phyloP scores from a whole-genome alignment of 139 green algal genomes.

The Asterochloris erici region DNA sequence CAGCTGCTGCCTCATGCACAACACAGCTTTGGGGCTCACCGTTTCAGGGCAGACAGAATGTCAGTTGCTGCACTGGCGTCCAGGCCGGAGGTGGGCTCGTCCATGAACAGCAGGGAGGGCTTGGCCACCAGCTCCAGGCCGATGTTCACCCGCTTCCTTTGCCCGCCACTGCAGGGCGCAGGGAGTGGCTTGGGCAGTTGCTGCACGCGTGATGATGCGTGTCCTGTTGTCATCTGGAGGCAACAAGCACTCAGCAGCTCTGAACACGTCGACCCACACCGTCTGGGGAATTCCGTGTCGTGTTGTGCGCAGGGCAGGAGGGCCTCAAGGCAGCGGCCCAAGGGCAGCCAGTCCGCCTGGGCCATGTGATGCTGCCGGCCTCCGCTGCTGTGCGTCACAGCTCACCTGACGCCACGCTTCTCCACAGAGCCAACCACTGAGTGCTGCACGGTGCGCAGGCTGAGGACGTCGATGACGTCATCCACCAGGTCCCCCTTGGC shows the following conservation, averaged over 20 bases:
- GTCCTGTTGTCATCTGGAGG: too few relatives aligned
- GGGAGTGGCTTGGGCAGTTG: background rate
- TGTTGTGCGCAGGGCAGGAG: background rate
- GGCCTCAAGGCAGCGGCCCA: background rate
- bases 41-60: constrained; percentile 53
- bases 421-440: constrained; percentile 50
- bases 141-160: constrained; percentile 84
- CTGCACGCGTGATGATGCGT: background rate
- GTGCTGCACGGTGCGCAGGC: constrained; percentile 37
- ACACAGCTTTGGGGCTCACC: constrained; percentile 5
- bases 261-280: too few relatives aligned
- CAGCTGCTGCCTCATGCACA: too few relatives aligned
- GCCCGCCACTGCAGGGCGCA: constrained; percentile 48
- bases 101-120: constrained; percentile 59
- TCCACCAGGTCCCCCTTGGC: constrained; percentile 35
- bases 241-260: too few relatives aligned
- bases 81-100: constrained; percentile 64
- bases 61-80: constrained; percentile 66
- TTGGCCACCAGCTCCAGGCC: constrained; percentile 67
- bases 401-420: constrained; percentile 44
- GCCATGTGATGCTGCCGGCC: background rate
- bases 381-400: background rate
- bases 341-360: background rate
- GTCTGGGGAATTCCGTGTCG: too few relatives aligned
- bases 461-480: constrained; percentile 28